Conservation (phyloP, 2,329 filamentous ascomycete genomes). For the Neopestalotiopsis clavispora region DNA sequence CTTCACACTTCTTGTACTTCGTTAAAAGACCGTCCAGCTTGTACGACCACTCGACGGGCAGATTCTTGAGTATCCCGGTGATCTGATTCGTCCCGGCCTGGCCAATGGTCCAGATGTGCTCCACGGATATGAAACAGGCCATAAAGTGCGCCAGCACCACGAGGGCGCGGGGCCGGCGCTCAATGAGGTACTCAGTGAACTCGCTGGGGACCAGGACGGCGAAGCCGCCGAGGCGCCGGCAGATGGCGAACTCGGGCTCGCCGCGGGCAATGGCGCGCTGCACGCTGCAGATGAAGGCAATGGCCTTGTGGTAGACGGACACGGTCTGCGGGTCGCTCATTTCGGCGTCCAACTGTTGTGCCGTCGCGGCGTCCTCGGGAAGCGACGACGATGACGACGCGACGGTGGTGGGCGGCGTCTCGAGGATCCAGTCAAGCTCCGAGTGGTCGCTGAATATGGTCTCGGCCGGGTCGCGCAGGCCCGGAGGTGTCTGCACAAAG, state of each 20-base stretch:
- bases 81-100: constrained; percentile 41
- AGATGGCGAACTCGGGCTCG: constrained; percentile 36
- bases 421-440: constrained; percentile 39
- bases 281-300: constrained; percentile 41
- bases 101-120: constrained; percentile 42
- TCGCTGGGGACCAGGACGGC: constrained; percentile 39
- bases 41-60: constrained; percentile 39
- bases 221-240: constrained; percentile 41
- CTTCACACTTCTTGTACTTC: constrained; percentile 30
- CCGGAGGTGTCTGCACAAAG: constrained; percentile 34
- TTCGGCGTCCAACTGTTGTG: constrained; percentile 30
- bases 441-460: constrained; percentile 37
- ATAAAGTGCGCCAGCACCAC: constrained; percentile 45
- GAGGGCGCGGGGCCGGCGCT: constrained; percentile 41
- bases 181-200: constrained; percentile 38
- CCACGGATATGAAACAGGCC: constrained; percentile 40
- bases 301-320: constrained; percentile 36
- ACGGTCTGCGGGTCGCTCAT: constrained; percentile 33
- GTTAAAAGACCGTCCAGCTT: constrained; percentile 40
- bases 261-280: constrained; percentile 31
- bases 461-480: constrained; percentile 34
- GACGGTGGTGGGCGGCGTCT: constrained; percentile 28
- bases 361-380: not conserved
- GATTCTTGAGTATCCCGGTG: constrained; percentile 38
- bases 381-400: not conserved